Evolutionary conservation across 805 yeast genomes (phyloP).

Genomic region (Myxozyma mucilagina): DNA sequence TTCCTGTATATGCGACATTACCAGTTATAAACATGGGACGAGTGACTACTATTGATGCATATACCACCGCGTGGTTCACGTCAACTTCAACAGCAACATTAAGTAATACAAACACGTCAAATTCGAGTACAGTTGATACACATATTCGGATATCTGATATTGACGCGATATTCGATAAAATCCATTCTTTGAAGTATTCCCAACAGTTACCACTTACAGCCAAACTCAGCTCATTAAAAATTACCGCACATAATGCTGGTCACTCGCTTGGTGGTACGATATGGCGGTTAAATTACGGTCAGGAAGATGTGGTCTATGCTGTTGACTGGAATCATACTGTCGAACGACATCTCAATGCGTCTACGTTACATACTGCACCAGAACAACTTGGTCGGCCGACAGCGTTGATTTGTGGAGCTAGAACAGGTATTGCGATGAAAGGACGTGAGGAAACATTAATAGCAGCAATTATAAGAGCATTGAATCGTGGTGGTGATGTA

Average conservation of each 20-base stretch:
- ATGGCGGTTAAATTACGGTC: conserved; percentile 73
- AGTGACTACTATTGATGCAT: conserved; percentile 78
- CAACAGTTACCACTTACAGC: conserved; percentile 70
- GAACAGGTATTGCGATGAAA: conserved; percentile 56
- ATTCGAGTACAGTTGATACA: conserved; percentile 7
- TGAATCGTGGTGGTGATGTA: conserved; percentile 65
- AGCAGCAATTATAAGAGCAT: conserved; percentile 14
- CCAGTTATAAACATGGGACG: conserved; percentile 88
- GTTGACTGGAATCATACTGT: conserved; percentile 94
- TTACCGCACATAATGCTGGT: conserved; percentile 89
- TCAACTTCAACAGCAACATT: neutral
- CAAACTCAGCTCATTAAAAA: conserved; percentile 45
- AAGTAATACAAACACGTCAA: neutral
- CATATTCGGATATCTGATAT: conserved; percentile 54
- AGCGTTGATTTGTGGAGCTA: conserved; percentile 73
- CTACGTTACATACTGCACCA: conserved; percentile 67
- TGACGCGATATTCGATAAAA: conserved; percentile 74
- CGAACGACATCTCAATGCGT: conserved; percentile 71
- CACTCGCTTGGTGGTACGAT: conserved; percentile 91
- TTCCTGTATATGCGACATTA: conserved; percentile 76
- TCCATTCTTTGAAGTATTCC: conserved; percentile 69
- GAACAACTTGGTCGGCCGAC: conserved; percentile 70
- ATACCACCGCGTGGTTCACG: conserved; percentile 67
- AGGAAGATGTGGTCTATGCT: conserved; percentile 82
- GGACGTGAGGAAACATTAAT: conserved; percentile 62